These are phyloP conservation scores for Berberis thunbergii DNA, from an alignment of 164 flowering plant species.

Conservation along the genomic window DNA sequence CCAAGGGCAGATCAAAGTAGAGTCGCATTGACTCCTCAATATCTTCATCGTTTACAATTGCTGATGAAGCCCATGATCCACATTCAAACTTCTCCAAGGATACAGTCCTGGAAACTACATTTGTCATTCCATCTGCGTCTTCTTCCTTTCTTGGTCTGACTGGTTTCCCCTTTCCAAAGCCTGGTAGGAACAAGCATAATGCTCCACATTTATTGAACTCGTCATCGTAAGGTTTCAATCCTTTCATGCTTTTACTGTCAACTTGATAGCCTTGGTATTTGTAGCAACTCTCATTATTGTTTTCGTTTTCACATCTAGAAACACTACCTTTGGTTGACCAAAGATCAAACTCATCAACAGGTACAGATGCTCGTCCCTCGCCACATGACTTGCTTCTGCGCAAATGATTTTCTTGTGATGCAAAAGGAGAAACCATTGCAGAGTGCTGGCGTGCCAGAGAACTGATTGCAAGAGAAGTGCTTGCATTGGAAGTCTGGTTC, in stretches of 20 bases:
- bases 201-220: conserved; percentile 46
- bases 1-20: conserved; percentile 50
- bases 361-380: conserved; percentile 32
- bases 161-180: conserved; percentile 45
- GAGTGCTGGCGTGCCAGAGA: conserved; percentile 21
- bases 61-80: conserved; percentile 60
- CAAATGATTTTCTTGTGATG: conserved; percentile 7
- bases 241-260: background rate
- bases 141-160: conserved; percentile 26
- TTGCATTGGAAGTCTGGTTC: background rate
- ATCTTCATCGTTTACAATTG: conserved; percentile 14
- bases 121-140: conserved; percentile 6
- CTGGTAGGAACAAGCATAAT: conserved; percentile 48
- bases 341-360: conserved; percentile 43
- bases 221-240: conserved; percentile 11
- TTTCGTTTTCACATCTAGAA: background rate
- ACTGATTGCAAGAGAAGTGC: background rate
- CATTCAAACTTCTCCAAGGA: conserved; percentile 68
- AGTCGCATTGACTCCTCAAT: conserved; percentile 5
- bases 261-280: background rate
- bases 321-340: conserved; percentile 11
- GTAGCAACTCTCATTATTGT: background rate
- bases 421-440: conserved; percentile 8
- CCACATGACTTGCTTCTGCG: conserved; percentile 63
- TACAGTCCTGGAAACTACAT: conserved; percentile 35